These are phyloP conservation scores for Vitis hybrid DNA, from an alignment of 177 flowering plant genomes.

Conservation along the genomic window DNA sequence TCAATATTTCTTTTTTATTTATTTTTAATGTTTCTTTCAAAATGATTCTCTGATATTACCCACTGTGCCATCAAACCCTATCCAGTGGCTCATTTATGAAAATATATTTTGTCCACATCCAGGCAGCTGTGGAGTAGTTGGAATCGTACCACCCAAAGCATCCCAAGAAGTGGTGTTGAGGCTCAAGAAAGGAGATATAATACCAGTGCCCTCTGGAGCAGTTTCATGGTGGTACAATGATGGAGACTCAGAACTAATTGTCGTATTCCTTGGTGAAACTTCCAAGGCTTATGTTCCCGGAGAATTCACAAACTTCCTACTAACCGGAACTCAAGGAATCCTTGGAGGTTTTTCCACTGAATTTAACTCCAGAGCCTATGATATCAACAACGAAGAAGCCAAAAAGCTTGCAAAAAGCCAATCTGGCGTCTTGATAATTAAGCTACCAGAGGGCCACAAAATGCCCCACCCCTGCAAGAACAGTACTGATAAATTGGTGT, in stretches of 20 bases:
- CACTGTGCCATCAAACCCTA: too few species aligned
- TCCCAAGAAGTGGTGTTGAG: constrained; percentile 31
- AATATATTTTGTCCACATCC: neutral
- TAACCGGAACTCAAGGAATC: too few species aligned
- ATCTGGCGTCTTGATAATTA: constrained; percentile 16
- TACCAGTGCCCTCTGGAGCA: constrained; percentile 29
- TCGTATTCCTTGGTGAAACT: constrained; percentile 44
- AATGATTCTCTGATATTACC: too few species aligned
- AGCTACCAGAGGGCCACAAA: constrained; percentile 15
- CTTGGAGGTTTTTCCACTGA: too few species aligned
- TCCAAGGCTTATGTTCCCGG: constrained; percentile 17
- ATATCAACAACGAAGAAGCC: constrained; percentile 21
- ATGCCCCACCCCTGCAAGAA: constrained; percentile 11
- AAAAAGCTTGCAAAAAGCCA: constrained; percentile 23
- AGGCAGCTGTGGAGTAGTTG: constrained; percentile 31
- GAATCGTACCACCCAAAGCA: constrained; percentile 22
- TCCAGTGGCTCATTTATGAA: too few species aligned
- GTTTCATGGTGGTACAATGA: constrained; percentile 58
- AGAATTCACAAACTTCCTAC: too few species aligned
- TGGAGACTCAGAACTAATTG: constrained; percentile 24
- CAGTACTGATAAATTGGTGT: neutral
- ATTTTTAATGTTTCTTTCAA: too few species aligned
- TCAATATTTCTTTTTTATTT: too few species aligned
- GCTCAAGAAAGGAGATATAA: constrained; percentile 39
- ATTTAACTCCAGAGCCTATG: too few species aligned